Conservation (phyloP, 805 yeast genomes). For the Clavispora fructus region DNA sequence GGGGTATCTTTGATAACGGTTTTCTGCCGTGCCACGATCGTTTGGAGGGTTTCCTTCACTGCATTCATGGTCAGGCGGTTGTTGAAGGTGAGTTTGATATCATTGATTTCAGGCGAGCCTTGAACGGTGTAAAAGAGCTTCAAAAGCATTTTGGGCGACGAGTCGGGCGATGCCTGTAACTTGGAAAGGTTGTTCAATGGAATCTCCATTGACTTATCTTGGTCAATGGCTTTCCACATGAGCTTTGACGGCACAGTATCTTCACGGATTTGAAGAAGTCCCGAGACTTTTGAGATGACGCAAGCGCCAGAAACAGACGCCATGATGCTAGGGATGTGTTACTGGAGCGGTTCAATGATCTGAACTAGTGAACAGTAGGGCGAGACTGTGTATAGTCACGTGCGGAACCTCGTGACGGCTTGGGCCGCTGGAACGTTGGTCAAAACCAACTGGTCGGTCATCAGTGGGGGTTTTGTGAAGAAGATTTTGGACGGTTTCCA, state of each 20-base stretch:
- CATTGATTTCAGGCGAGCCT: slow-evolving; percentile 27
- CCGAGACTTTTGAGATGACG: slow-evolving; percentile 48
- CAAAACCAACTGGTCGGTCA: too few relatives aligned
- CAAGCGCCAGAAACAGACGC: slow-evolving; percentile 47
- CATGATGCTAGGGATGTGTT: slow-evolving; percentile 2
- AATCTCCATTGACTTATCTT: slow-evolving; percentile 26
- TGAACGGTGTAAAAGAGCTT: slow-evolving; percentile 45
- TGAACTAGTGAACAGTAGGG: not conserved
- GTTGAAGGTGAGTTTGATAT: slow-evolving; percentile 53
- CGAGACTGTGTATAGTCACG: not conserved
- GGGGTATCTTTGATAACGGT: slow-evolving; percentile 43
- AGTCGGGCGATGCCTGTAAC: slow-evolving; percentile 66
- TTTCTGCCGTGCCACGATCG: slow-evolving; percentile 61
- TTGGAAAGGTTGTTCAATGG: slow-evolving; percentile 34
- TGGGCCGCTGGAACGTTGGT: too few relatives aligned
- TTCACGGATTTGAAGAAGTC: slow-evolving; percentile 52
- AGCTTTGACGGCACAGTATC: slow-evolving; percentile 52
- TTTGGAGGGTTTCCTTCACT: slow-evolving; percentile 62
- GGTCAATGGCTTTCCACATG: slow-evolving; percentile 56
- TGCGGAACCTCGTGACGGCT: not conserved
- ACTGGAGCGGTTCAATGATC: not conserved
- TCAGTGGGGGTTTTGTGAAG: too few relatives aligned
- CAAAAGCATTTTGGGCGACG: slow-evolving; percentile 62
- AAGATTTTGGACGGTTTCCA: too few relatives aligned
- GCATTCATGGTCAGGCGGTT: slow-evolving; percentile 72